Evolutionary conservation across 2,329 filamentous ascomycete species (phyloP).

Genomic region (Didymella lethalis): DNA sequence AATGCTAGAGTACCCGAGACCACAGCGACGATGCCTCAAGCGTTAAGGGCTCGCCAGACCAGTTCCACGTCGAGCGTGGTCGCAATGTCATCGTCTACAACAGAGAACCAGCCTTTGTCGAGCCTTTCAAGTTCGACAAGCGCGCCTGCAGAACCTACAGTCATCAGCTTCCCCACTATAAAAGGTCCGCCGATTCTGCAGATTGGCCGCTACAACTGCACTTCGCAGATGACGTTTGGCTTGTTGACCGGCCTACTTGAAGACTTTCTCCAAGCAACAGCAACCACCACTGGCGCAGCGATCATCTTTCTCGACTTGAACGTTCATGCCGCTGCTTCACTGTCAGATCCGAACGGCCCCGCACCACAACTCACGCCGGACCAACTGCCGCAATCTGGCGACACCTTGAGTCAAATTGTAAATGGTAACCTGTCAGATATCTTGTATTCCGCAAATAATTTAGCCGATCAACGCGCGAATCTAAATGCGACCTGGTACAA

Average conservation of each 20-base stretch:
- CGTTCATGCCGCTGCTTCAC: constrained; percentile 62
- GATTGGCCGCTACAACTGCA: constrained; percentile 64
- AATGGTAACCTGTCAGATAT: constrained; percentile 58
- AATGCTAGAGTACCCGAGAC: constrained; percentile 28
- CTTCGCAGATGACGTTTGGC: constrained; percentile 59
- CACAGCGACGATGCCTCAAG: constrained; percentile 10
- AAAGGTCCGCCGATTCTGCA: constrained; percentile 50
- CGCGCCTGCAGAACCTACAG: constrained; percentile 21
- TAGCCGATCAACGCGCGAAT: constrained; percentile 62
- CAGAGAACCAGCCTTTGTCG: neutral
- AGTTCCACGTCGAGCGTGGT: neutral
- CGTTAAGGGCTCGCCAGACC: constrained; percentile 7
- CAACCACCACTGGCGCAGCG: constrained; percentile 63
- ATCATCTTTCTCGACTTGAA: constrained; percentile 65
- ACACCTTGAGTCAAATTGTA: constrained; percentile 59
- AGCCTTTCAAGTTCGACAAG: constrained; percentile 9
- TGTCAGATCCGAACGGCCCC: constrained; percentile 50
- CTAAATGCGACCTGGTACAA: constrained; percentile 67
- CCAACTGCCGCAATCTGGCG: constrained; percentile 55
- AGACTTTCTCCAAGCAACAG: constrained; percentile 63
- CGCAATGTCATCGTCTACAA: neutral
- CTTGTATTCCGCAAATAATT: constrained; percentile 62
- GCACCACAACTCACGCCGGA: constrained; percentile 52
- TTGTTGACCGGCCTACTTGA: constrained; percentile 59
- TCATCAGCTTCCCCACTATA: constrained; percentile 31